A percentile compares a stretch with the other conserved stretches of the same genome.
phyloP scores from a whole-genome alignment of 192 early-diverging fungal genomes.

The Ambispora gerdemannii region DNA sequence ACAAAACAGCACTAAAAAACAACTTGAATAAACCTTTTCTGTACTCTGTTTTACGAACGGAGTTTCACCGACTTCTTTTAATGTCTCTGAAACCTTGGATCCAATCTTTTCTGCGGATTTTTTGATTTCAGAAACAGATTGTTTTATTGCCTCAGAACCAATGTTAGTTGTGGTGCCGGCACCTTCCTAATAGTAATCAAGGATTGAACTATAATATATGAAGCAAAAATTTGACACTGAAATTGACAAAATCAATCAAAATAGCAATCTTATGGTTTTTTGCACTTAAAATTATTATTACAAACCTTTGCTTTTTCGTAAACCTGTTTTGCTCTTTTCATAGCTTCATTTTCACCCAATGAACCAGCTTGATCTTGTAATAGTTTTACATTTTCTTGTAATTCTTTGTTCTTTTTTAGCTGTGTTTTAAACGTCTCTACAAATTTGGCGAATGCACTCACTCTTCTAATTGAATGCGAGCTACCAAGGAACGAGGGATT shows the following conservation, averaged over 20 bases:
- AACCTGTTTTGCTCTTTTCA: constrained; percentile 81
- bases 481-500: background rate
- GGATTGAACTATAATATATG: background rate
- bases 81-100: constrained; percentile 57
- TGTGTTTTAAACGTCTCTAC: constrained; percentile 88
- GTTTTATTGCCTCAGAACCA: constrained; percentile 51
- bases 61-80: constrained; percentile 66
- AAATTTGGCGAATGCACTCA: constrained; percentile 55
- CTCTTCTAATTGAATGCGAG: background rate
- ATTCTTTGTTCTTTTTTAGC: constrained; percentile 90
- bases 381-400: constrained; percentile 88
- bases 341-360: constrained; percentile 79
- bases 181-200: constrained; percentile 35
- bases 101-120: constrained; percentile 73
- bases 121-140: constrained; percentile 62
- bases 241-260: background rate
- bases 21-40: constrained; percentile 66
- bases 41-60: constrained; percentile 77
- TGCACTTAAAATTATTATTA: background rate
- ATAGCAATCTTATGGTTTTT: background rate
- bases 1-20: constrained; percentile 21
- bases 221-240: background rate
- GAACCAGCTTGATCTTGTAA: constrained; percentile 79
- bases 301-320: constrained; percentile 56
- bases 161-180: constrained; percentile 37